Conservation (phyloP, 2,329 filamentous ascomycete genomes). For the Neospermospora avenae region DNA sequence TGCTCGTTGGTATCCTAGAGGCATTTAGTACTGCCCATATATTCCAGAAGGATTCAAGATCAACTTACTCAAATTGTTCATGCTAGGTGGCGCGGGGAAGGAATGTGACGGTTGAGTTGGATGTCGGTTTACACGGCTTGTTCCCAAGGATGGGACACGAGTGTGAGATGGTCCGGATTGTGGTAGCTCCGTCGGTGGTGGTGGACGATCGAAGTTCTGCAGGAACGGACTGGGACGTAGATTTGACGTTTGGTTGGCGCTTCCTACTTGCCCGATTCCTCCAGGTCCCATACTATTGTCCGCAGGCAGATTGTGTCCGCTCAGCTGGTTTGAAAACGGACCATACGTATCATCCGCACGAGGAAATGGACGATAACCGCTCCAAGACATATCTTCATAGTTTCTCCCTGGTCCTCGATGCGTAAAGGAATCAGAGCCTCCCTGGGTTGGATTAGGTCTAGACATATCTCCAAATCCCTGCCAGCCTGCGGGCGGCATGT, state of each 20-base stretch:
- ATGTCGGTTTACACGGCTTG: neutral
- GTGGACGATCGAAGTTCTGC: neutral
- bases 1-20: neutral
- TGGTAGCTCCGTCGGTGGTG: neutral
- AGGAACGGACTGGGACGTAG: conserved; percentile 1
- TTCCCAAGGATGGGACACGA: neutral
- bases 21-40: neutral
- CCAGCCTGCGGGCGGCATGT: conserved; percentile 11
- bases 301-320: neutral
- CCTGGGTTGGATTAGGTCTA: neutral
- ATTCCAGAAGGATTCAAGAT: neutral
- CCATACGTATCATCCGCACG: neutral
- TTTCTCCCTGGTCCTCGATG: neutral
- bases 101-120: neutral
- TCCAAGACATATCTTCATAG: conserved; percentile 18
- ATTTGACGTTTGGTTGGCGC: neutral
- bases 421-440: neutral
- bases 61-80: neutral
- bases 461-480: conserved; percentile 16
- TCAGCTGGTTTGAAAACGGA: conserved; percentile 1
- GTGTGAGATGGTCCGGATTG: neutral
- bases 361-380: conserved; percentile 15
- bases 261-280: neutral
- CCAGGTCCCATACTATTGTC: neutral
- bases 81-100: neutral